These are phyloP conservation scores for Cystobasidium tubakii DNA, from an alignment of 768 basidiomycete genomes.

Conservation along the genomic window DNA sequence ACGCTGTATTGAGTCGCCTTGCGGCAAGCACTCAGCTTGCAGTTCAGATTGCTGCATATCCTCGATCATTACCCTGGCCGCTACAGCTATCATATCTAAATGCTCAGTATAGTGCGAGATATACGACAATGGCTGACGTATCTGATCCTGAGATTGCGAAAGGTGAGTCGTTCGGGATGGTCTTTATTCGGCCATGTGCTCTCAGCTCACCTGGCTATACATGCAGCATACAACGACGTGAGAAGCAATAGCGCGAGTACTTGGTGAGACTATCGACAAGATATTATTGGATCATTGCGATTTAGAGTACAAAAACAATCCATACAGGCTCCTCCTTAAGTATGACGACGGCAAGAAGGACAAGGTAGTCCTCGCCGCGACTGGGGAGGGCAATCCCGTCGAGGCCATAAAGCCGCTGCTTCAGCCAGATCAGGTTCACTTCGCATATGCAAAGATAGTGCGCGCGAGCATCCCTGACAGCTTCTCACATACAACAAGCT, in stretches of 20 bases:
- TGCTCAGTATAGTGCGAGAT: no score
- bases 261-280: background rate
- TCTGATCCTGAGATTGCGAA: constrained; percentile 25
- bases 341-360: constrained; percentile 34
- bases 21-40: background rate
- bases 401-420: constrained; percentile 20
- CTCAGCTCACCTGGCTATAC: background rate
- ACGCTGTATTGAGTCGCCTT: background rate
- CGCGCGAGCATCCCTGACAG: background rate
- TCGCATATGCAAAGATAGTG: constrained; percentile 28
- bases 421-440: constrained; percentile 28
- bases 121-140: constrained; percentile 26
- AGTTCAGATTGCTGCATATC: background rate
- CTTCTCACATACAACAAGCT: background rate
- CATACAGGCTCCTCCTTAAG: constrained; percentile 16
- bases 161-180: background rate
- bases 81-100: no score
- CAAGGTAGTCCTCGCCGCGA: constrained; percentile 7
- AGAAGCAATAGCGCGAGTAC: constrained; percentile 8
- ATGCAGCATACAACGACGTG: constrained; percentile 31
- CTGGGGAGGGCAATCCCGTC: constrained; percentile 7
- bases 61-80: no score
- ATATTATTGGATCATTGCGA: background rate
- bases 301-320: no score
- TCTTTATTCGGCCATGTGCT: background rate